Evolutionary conservation across 2,329 filamentous ascomycete genomes (phyloP), one percentile per base, ranked within the genome.

Genomic region (Exophiala alcalophila): DNA sequence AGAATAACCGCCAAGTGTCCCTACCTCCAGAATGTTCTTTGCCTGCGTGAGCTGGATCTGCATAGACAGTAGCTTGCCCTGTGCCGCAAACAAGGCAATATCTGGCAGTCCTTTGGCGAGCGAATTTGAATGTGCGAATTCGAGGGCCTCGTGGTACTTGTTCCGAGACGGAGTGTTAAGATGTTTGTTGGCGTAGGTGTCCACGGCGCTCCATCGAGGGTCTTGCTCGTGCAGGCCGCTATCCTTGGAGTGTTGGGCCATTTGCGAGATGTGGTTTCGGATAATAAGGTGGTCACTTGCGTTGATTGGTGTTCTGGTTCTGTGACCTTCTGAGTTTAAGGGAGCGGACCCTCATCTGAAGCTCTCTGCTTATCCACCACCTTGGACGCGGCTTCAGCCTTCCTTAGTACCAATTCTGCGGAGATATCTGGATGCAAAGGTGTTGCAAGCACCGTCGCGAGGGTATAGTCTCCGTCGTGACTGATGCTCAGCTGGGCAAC

Each of bases 401-500:
- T 49, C 20, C 49, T 38, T 6, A 8, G 12, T 12, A 12, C 24
- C 5, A 52, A 35, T 15, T 48, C 41, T 29, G 49, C 27, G 38
- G 41, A 44, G 21, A 54, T 52, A 20, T 52, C 45, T 11, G 44
- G 28, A 27, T 50, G 47, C n/a, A 56, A 27, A n/a, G 52, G 54
- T 24, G 48, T 48, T 14, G 64, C 65, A 41, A 70, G 50, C 40
- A 69, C 66, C 7, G 64, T 69, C 24, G 69, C 70, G 55, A 70
- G 58, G 19, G 88, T 88, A 65, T 89, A 94, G 5, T 87, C 83
- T 2, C 78, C 82, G 63, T 96, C 90, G 61, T 96, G 90, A 57
- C 84, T 92, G 56, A 96, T 94, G 47, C 84, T 91, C 30, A 95
- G 61, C 57, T 78, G 72, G 10, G 81, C 87, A 35, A 79, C 69